Percentiles rank a stretch among this genome's conserved stretches.
Conservation (phyloP, 2,329 filamentous ascomycete genomes). For the Bisporella sp. region DNA sequence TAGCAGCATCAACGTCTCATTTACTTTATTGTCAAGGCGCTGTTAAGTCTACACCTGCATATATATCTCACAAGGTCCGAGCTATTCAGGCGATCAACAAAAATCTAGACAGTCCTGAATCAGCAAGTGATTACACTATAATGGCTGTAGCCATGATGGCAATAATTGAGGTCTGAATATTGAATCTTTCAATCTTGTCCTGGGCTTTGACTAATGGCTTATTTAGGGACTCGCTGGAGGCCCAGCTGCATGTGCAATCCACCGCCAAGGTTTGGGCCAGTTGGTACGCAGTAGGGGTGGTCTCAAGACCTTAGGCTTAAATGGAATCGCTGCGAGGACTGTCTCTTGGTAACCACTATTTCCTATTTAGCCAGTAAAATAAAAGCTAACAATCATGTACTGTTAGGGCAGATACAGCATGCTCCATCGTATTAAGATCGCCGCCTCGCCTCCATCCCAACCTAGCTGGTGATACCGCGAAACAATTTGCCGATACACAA, state of each 20-base stretch:
- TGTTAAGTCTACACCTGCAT: not conserved
- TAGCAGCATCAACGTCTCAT: too few relatives aligned
- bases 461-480: not conserved
- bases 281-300: slow-evolving; percentile 6
- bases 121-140: slow-evolving; percentile 4
- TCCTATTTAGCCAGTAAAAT: not conserved
- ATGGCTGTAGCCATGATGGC: slow-evolving; percentile 8
- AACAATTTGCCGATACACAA: slow-evolving; percentile 1
- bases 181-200: not conserved
- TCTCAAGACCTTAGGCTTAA: slow-evolving; percentile 4
- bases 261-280: slow-evolving; percentile 4
- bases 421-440: slow-evolving; percentile 1
- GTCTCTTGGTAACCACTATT: slow-evolving; percentile 4
- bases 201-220: too few relatives aligned
- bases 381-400: not conserved
- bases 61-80: slow-evolving; percentile 3
- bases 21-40: too few relatives aligned
- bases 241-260: slow-evolving; percentile 2
- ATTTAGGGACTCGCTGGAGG: slow-evolving; percentile 3
- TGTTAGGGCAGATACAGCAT: slow-evolving; percentile 5
- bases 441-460: slow-evolving; percentile 1
- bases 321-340: slow-evolving; percentile 1
- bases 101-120: not conserved
- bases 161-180: slow-evolving; percentile 4
- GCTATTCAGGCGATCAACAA: slow-evolving; percentile 8